Evolutionary conservation across 352 stramenopile genomes (phyloP), one percentile per base, ranked within the genome.

Genomic region (Pythium monospermum): DNA sequence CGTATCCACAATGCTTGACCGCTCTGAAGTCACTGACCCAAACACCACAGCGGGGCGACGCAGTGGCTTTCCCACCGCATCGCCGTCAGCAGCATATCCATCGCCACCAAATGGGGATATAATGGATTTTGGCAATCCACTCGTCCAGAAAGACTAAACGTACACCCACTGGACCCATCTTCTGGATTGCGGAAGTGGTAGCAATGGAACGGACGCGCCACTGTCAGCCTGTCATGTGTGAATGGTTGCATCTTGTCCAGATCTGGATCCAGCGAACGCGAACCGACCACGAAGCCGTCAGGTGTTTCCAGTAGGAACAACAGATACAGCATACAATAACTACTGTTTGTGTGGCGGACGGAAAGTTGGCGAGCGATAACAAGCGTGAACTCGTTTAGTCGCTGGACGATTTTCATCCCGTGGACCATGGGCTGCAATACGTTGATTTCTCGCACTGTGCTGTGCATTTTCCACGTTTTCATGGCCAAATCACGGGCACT

Each of bases 361-460:
- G 49, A 58, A 10, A 32, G 46, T 16, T 62, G 35, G 19, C 59
- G 59, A 5, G 59, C 59, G 15, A 62, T 40, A 30, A 68, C 53
- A 4, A 68, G 19, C 25, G 53, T 59, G n/a, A 39, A 39, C 3
- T 62, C 48, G 49, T 60, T 63, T 5, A 68, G 40, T 1, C 59
- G 42, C 39, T 73, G 67, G 10, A 73, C 52, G 36, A 81, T 57
- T 38, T 69, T 69, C 57, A 78, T 76, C 19, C 68, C 57, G 8
- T 64, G 46, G 3, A 63, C 26, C 52, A 62, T 69, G 16, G 54
- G 57, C 35, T 79, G 57, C 35, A 83, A 38, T 26, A 68, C 28
- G 2, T 49, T 53, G 31, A 67, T 61, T 12, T 70, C 38, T 5
- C 46, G 16, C 50, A 69, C 53, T 4, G 68, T 47, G 4, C 54